phyloP scores from a whole-genome alignment of 345 rosid genomes.

The Lepidium aucheri region DNA sequence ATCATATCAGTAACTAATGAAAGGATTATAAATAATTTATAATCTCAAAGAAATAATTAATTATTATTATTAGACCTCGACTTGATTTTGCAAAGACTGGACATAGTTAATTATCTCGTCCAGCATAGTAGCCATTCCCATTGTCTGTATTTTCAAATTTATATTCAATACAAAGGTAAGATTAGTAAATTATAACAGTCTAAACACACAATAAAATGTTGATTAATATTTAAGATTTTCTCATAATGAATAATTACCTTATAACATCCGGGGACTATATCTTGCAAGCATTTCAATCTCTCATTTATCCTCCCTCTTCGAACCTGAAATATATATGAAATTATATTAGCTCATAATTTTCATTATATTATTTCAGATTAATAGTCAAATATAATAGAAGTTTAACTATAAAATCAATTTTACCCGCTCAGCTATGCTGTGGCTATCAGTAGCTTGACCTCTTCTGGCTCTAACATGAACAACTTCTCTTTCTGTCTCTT shows the following conservation, averaged over 20 bases:
- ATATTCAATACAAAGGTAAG: background rate
- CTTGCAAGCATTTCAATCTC: slow-evolving; percentile 60
- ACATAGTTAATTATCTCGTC: slow-evolving; percentile 82
- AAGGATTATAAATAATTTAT: background rate
- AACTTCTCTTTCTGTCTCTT: slow-evolving; percentile 47
- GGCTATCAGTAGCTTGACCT: slow-evolving; percentile 94
- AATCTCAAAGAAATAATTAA: background rate
- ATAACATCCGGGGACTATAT: slow-evolving; percentile 83
- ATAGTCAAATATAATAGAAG: background rate
- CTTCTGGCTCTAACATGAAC: slow-evolving; percentile 93
- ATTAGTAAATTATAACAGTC: background rate
- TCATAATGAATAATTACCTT: slow-evolving; percentile 31
- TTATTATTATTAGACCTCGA: slow-evolving; percentile 44
- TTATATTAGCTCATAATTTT: background rate
- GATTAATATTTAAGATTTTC: too few species aligned
- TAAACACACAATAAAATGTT: background rate
- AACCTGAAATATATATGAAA: slow-evolving; percentile 31
- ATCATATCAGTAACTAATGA: background rate
- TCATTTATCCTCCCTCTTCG: slow-evolving; percentile 80
- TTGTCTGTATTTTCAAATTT: slow-evolving; percentile 38
- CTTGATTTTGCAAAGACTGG: slow-evolving; percentile 70
- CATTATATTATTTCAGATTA: background rate
- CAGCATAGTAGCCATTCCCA: slow-evolving; percentile 87
- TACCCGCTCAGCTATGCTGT: slow-evolving; percentile 94
- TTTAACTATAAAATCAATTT: background rate